Evolutionary conservation across 1,284 basidiomycete species (phyloP).

Genomic region (Peniophora sp.): DNA sequence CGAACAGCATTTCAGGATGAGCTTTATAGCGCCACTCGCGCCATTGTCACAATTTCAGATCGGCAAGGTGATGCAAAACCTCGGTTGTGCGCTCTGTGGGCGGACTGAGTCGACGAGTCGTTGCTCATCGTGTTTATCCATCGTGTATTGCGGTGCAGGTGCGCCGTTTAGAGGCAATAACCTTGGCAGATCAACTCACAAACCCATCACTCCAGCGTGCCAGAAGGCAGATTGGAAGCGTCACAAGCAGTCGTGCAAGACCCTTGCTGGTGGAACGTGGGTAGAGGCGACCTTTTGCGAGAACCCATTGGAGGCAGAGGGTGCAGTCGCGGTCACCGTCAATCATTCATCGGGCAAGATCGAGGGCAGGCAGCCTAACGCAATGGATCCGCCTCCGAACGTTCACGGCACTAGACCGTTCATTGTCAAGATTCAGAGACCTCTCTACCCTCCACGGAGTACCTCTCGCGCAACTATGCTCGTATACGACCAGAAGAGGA

Average conservation of each 20-base stretch:
- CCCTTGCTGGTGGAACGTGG: not conserved
- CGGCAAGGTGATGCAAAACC: not conserved
- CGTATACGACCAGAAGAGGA: not conserved
- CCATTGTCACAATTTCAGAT: not conserved
- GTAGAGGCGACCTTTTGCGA: not conserved
- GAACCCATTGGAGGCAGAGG: not conserved
- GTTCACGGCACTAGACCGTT: slow-evolving; percentile 27
- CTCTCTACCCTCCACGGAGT: slow-evolving; percentile 7
- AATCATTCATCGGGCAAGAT: not conserved
- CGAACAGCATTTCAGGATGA: not conserved
- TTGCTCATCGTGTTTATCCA: not conserved
- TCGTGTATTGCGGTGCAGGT: not conserved
- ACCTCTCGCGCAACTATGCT: not conserved
- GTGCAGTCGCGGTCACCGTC: not conserved
- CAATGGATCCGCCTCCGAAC: slow-evolving; percentile 18
- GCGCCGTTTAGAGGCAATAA: too few species aligned
- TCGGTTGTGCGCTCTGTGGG: not conserved
- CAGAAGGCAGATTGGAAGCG: not conserved
- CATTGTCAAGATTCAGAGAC: slow-evolving; percentile 33
- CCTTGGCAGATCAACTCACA: too few species aligned
- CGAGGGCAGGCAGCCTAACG: not conserved
- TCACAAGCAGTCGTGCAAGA: not conserved
- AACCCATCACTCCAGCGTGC: not conserved
- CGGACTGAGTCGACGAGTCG: not conserved
- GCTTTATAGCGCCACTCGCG: not conserved